Percentiles rank a stretch among this genome's conserved stretches.
Evolutionary conservation across 2,329 filamentous ascomycete genomes (phyloP).

Genomic region (Biscogniauxia mediterranea): DNA sequence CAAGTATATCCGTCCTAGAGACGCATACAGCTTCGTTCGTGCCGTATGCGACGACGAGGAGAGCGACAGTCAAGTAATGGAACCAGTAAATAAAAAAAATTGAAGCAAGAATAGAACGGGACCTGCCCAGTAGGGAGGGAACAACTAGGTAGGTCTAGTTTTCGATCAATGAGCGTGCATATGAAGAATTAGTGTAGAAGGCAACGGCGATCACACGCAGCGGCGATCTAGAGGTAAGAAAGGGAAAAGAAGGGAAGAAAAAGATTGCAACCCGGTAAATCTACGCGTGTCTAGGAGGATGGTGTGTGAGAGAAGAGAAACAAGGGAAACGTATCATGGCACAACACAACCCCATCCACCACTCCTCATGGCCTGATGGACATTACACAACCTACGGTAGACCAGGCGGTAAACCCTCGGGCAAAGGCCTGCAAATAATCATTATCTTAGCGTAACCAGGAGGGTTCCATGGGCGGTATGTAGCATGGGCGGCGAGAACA

Average conservation of each 20-base stretch:
- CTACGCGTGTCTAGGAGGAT: background rate
- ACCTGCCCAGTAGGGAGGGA: slow-evolving; percentile 35
- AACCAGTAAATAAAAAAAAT: slow-evolving; percentile 14
- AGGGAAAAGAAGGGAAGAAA: slow-evolving; percentile 4
- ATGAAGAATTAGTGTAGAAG: slow-evolving; percentile 19
- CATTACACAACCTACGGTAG: background rate
- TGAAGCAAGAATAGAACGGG: slow-evolving; percentile 24
- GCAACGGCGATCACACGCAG: slow-evolving; percentile 14
- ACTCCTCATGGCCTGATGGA: background rate
- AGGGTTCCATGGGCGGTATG: background rate
- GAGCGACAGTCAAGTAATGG: slow-evolving; percentile 20
- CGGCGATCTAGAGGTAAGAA: background rate
- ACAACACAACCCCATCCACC: background rate
- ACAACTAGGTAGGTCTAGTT: slow-evolving; percentile 22
- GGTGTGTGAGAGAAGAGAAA: background rate
- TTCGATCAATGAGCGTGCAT: slow-evolving; percentile 20
- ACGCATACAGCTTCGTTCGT: slow-evolving; percentile 12
- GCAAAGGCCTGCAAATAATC: background rate
- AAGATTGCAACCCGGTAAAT: slow-evolving; percentile 4
- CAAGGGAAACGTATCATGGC: background rate
- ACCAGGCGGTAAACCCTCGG: background rate
- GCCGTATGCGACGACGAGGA: slow-evolving; percentile 20
- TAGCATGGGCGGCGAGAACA: background rate
- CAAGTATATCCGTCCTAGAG: slow-evolving; percentile 22
- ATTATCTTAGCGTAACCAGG: background rate